Conservation (phyloP, 768 basidiomycete genomes). For the Russula emetica region DNA sequence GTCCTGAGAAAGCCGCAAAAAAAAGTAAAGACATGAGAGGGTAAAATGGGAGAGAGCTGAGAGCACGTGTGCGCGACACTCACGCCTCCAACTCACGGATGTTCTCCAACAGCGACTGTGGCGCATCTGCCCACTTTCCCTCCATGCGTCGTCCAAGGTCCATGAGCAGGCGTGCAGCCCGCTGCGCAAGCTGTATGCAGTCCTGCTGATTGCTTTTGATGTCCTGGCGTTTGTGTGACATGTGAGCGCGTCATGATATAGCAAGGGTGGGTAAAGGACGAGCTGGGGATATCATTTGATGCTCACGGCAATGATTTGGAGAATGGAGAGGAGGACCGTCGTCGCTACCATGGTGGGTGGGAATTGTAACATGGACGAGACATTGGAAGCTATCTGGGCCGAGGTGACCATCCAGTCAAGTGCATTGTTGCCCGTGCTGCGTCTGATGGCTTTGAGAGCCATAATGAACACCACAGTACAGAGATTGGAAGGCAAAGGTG, state of each 20-base stretch:
- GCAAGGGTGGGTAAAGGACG: background rate
- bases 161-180: conserved; percentile 24
- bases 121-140: conserved; percentile 30
- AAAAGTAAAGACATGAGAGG: background rate
- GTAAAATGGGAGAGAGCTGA: no score
- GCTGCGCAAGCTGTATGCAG: conserved; percentile 24
- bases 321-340: conserved; percentile 23
- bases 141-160: conserved; percentile 28
- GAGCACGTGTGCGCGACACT: conserved; percentile 7
- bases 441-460: conserved; percentile 21
- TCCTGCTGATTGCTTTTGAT: conserved; percentile 28
- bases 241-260: background rate
- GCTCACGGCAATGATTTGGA: conserved; percentile 25
- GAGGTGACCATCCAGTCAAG: conserved; percentile 21
- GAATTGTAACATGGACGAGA: conserved; percentile 22
- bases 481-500: background rate
- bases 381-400: conserved; percentile 15
- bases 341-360: conserved; percentile 23
- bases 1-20: conserved; percentile 7
- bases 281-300: background rate
- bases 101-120: conserved; percentile 27
- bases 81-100: conserved; percentile 28
- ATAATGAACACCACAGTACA: background rate
- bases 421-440: conserved; percentile 23
- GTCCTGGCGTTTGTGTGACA: conserved; percentile 7